phyloP scores from a whole-genome alignment of 2,329 filamentous ascomycete species.

The Hypomyces perniciosus region DNA sequence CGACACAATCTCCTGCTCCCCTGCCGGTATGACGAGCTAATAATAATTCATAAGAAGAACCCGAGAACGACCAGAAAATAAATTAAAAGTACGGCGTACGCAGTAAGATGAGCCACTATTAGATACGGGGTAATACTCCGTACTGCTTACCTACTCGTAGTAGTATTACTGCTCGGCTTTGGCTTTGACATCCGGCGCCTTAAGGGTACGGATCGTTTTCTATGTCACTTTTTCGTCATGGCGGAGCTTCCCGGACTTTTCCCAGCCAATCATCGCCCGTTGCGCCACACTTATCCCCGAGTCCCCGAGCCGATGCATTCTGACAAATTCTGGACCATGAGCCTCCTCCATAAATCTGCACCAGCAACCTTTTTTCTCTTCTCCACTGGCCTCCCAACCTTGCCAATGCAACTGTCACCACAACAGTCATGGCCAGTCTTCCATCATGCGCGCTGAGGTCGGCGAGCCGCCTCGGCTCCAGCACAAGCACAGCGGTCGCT shows the following conservation, averaged over 20 bases:
- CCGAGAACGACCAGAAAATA: too few species aligned
- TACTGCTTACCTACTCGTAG: too few species aligned
- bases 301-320: constrained; percentile 27
- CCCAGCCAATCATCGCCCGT: constrained; percentile 26
- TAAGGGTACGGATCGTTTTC: not conserved
- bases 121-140: too few species aligned
- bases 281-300: constrained; percentile 30
- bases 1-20: too few species aligned
- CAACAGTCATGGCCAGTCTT: constrained; percentile 52
- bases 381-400: constrained; percentile 15
- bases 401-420: constrained; percentile 16
- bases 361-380: constrained; percentile 15
- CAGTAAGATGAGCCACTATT: too few species aligned
- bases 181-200: not conserved
- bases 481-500: constrained; percentile 28
- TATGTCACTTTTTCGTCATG: constrained; percentile 1
- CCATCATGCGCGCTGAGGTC: constrained; percentile 68
- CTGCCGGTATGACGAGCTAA: too few species aligned
- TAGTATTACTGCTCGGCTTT: not conserved
- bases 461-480: constrained; percentile 55
- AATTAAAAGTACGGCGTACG: too few species aligned
- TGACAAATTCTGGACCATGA: constrained; percentile 30
- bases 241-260: constrained; percentile 3
- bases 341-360: constrained; percentile 18
- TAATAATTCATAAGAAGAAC: too few species aligned